Conservation (phyloP, 208 protist species). For the Trypanosoma rangeli region DNA sequence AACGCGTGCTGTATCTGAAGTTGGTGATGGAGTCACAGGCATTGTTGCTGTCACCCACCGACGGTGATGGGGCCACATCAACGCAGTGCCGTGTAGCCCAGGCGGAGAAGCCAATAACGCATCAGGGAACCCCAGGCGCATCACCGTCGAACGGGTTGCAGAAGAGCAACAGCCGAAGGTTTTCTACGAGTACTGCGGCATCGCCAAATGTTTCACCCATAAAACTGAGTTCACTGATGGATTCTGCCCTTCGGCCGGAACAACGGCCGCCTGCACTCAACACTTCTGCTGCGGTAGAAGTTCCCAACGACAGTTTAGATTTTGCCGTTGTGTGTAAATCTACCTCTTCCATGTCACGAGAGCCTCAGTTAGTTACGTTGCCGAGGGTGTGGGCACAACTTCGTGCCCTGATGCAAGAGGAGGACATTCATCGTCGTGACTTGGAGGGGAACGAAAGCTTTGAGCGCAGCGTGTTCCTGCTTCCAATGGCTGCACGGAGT, state of each 20-base stretch:
- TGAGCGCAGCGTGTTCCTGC: constrained; percentile 28
- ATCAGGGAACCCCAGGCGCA: background rate
- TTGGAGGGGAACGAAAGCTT: constrained; percentile 64
- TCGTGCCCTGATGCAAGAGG: constrained; percentile 49
- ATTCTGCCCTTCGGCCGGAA: constrained; percentile 2
- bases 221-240: constrained; percentile 1
- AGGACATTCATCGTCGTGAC: constrained; percentile 65
- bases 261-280: background rate
- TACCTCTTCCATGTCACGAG: background rate
- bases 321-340: background rate
- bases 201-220: constrained; percentile 20
- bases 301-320: background rate
- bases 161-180: background rate
- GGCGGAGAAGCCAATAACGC: background rate
- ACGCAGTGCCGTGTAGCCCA: background rate
- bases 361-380: background rate
- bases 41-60: background rate
- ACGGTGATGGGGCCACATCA: background rate
- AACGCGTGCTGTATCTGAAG: constrained; percentile 26
- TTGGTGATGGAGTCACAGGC: constrained; percentile 7
- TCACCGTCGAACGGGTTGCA: background rate
- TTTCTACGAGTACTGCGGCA: background rate
- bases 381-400: constrained; percentile 31
- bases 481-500: constrained; percentile 50
- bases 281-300: background rate